These are phyloP conservation scores for Tulasnella sp. DNA, from an alignment of 768 basidiomycete genomes.

Conservation along the genomic window DNA sequence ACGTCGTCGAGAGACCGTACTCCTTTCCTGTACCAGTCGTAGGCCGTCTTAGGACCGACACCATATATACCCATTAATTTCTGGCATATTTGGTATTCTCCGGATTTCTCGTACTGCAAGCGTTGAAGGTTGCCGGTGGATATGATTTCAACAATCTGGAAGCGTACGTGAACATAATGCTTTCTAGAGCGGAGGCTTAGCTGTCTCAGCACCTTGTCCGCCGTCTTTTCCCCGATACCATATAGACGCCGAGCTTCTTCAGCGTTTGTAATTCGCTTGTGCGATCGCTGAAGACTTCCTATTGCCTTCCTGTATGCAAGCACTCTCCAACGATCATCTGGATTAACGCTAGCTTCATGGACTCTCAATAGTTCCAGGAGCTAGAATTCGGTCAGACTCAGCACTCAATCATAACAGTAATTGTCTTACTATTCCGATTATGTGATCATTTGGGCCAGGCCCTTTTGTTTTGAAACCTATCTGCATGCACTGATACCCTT, in stretches of 20 bases:
- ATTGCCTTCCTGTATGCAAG: conserved; percentile 66
- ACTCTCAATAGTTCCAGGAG: conserved; percentile 62
- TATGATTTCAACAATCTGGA: conserved; percentile 76
- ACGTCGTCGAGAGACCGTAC: conserved; percentile 78
- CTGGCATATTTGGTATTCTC: conserved; percentile 52
- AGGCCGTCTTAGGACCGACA: conserved; percentile 67
- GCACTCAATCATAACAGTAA: not conserved
- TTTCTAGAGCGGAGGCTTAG: not conserved
- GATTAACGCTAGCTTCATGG: conserved; percentile 56
- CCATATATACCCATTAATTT: conserved; percentile 81
- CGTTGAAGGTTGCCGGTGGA: conserved; percentile 67
- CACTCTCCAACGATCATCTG: conserved; percentile 66
- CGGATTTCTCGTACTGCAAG: conserved; percentile 62
- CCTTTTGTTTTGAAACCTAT: not conserved
- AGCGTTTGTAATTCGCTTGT: conserved; percentile 54
- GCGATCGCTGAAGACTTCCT: conserved; percentile 53
- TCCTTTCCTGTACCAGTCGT: conserved; percentile 69
- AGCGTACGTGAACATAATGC: not conserved
- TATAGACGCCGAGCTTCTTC: conserved; percentile 57
- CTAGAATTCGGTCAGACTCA: conserved; percentile 40
- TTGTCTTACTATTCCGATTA: conserved; percentile 61
- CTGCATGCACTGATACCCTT: conserved; percentile 25
- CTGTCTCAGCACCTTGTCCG: conserved; percentile 54
- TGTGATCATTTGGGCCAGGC: conserved; percentile 58
- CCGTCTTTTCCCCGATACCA: conserved; percentile 72